phyloP scores from a whole-genome alignment of 176 grass and related monocot species.

The maize (Zea mays) region Zm-B73-REFERENCE-NAM-5.0 NC_050103.1:74481501-74482000 shows the following conservation, averaged over 20 bases:
- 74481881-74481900: constrained; percentile 6
- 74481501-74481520: neutral
- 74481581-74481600: constrained; percentile 13
- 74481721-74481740: constrained; percentile 5
- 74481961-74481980: constrained; percentile 67
- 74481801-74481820: constrained; percentile 17
- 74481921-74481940: constrained; percentile 86
- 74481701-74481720: no score
- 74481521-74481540: neutral
- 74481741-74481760: constrained; percentile 22
- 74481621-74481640: constrained; percentile 25
- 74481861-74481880: constrained; percentile 30
- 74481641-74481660: neutral
- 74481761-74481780: constrained; percentile 8
- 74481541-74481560: no score
- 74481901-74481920: constrained; percentile 60
- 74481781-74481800: constrained; percentile 41
- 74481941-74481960: constrained; percentile 84
- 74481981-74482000: neutral
- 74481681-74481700: no score
- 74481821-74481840: neutral
- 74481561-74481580: neutral
- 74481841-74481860: neutral
- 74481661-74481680: neutral
- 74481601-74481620: constrained; percentile 22